Evolutionary conservation across 2,329 filamentous ascomycete genomes (phyloP).

Genomic region (Monilinia polystroma): DNA sequence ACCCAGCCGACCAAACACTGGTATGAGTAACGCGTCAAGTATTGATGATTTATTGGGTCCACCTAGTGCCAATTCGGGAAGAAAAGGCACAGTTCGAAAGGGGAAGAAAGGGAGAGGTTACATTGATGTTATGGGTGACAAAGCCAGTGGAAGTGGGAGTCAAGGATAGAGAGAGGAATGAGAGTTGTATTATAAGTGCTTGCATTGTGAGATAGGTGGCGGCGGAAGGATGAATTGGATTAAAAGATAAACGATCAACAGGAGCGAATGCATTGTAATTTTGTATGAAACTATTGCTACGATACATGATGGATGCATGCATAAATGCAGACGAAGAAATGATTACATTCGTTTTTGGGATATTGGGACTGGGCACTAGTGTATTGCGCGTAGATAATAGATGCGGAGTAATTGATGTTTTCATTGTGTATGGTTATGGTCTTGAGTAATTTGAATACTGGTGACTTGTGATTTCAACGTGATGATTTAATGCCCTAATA

Average conservation of each 20-base stretch:
- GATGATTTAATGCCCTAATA: too few relatives aligned
- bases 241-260: neutral
- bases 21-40: constrained; percentile 87
- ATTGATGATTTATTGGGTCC: constrained; percentile 90
- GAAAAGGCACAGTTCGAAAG: constrained; percentile 58
- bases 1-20: constrained; percentile 68
- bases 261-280: neutral
- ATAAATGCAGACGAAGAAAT: neutral
- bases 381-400: too few relatives aligned
- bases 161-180: neutral
- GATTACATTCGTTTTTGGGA: neutral
- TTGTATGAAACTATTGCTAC: neutral
- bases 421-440: too few relatives aligned
- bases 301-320: constrained; percentile 4
- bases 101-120: constrained; percentile 81
- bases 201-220: neutral
- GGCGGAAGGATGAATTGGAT: neutral
- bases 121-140: constrained; percentile 82
- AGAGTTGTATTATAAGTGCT: constrained; percentile 16
- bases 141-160: constrained; percentile 22
- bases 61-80: constrained; percentile 63
- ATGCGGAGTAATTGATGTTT: too few relatives aligned
- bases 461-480: too few relatives aligned
- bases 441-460: too few relatives aligned
- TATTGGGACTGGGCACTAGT: too few relatives aligned